Percentiles rank a stretch among this genome's conserved stretches.
phyloP scores from a whole-genome alignment of 768 basidiomycete species.

The Royoungia palumana region DNA sequence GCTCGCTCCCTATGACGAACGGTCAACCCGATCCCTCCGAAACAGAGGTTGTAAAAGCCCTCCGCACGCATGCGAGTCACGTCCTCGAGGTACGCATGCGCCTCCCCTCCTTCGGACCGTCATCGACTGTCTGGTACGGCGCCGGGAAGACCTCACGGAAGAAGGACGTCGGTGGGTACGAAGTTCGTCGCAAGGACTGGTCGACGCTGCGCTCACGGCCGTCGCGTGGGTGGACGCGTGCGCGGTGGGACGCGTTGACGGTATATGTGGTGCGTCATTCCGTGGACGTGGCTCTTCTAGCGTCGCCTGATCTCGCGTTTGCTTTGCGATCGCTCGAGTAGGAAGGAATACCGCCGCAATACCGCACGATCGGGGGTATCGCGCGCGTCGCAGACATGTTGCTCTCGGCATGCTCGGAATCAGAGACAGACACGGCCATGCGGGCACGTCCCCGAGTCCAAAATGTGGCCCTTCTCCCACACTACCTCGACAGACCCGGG shows the following conservation, averaged over 20 bases:
- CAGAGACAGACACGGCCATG: not conserved
- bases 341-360: constrained; percentile 66
- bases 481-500: constrained; percentile 58
- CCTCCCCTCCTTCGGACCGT: constrained; percentile 38
- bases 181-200: constrained; percentile 58
- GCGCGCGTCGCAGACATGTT: constrained; percentile 43
- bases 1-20: constrained; percentile 4
- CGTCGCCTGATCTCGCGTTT: not conserved
- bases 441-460: constrained; percentile 39
- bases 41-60: constrained; percentile 50
- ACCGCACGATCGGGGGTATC: constrained; percentile 51
- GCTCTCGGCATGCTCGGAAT: constrained; percentile 14
- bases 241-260: constrained; percentile 61
- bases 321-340: constrained; percentile 23
- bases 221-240: constrained; percentile 31
- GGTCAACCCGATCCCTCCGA: constrained; percentile 34
- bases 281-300: not conserved
- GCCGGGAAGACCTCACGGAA: constrained; percentile 25
- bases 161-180: constrained; percentile 52
- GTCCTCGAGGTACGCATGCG: constrained; percentile 61
- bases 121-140: constrained; percentile 38
- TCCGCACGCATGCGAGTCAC: constrained; percentile 48
- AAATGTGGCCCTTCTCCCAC: constrained; percentile 53
- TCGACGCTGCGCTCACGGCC: constrained; percentile 16
- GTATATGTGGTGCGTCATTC: constrained; percentile 55